Conservation (phyloP, 352 stramenopile species). For the Globisporangium yorkense region DNA sequence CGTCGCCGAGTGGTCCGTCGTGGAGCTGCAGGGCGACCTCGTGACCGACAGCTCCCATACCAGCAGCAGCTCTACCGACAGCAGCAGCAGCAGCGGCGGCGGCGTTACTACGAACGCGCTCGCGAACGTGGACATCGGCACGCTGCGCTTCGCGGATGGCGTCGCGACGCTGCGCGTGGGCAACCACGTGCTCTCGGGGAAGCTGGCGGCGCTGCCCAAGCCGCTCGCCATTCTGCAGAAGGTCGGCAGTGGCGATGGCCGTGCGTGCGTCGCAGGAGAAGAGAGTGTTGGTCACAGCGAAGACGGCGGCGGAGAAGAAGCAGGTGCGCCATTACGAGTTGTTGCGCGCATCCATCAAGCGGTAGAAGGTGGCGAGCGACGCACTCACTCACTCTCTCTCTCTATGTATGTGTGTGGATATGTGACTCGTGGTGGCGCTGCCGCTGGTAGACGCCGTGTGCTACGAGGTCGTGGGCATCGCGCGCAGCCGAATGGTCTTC, state of each 20-base stretch:
- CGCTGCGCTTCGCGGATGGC: conserved; percentile 55
- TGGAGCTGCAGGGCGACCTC: conserved; percentile 81
- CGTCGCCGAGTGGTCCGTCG: conserved; percentile 69
- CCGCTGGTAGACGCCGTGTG: background rate
- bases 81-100: background rate
- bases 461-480: conserved; percentile 84
- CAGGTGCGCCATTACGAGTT: too few relatives aligned
- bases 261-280: background rate
- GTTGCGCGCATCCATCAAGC: too few relatives aligned
- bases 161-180: conserved; percentile 77
- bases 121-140: conserved; percentile 46
- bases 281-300: background rate
- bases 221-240: conserved; percentile 76
- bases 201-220: conserved; percentile 59
- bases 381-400: too few relatives aligned
- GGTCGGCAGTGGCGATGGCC: background rate
- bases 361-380: too few relatives aligned
- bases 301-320: too few relatives aligned
- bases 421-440: too few relatives aligned
- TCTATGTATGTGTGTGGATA: too few relatives aligned
- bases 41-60: conserved; percentile 23
- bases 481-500: conserved; percentile 73
- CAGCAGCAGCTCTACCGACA: too few relatives aligned
- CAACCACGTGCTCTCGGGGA: conserved; percentile 76
- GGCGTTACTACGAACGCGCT: conserved; percentile 12